Percentiles rank a stretch among this genome's conserved stretches.
Evolutionary conservation across 2,329 filamentous ascomycete genomes (phyloP).

Genomic region (Dothideomycetidae sp.): DNA sequence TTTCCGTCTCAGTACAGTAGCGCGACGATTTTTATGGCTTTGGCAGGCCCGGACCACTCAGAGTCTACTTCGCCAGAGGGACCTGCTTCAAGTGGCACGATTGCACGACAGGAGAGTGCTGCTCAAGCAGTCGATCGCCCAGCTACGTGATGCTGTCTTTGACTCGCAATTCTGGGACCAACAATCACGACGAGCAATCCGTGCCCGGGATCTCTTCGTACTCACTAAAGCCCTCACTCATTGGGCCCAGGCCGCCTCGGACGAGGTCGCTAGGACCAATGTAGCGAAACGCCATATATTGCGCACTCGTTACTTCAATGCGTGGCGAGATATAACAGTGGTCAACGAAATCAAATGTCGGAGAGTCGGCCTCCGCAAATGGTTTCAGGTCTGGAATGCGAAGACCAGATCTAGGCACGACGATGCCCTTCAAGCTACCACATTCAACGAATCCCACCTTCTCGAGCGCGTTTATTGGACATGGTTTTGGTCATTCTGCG

Average conservation of each 20-base stretch:
- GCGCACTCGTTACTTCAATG: conserved; percentile 51
- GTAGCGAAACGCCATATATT: conserved; percentile 58
- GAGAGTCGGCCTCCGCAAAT: conserved; percentile 39
- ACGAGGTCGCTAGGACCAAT: conserved; percentile 51
- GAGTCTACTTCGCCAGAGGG: conserved; percentile 34
- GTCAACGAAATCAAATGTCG: conserved; percentile 43
- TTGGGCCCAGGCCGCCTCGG: conserved; percentile 52
- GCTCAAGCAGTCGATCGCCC: conserved; percentile 38
- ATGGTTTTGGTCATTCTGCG: conserved; percentile 27
- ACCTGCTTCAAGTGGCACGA: conserved; percentile 15
- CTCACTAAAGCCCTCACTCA: conserved; percentile 50
- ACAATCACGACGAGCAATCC: conserved; percentile 45
- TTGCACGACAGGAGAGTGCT: conserved; percentile 36
- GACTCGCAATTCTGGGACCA: conserved; percentile 38
- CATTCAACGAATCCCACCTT: conserved; percentile 22
- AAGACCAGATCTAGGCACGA: conserved; percentile 25
- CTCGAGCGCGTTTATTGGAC: conserved; percentile 20
- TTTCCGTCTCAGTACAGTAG: conserved; percentile 9
- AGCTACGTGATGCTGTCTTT: conserved; percentile 31
- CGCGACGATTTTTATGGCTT: conserved; percentile 34
- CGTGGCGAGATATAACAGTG: conserved; percentile 52
- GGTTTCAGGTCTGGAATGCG: conserved; percentile 39
- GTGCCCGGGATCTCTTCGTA: conserved; percentile 52
- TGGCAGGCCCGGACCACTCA: conserved; percentile 21
- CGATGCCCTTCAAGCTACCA: conserved; percentile 21